Percentiles rank a stretch among this genome's conserved stretches.
phyloP scores from a whole-genome alignment of 2,329 filamentous ascomycete species.

The Botrytis porri region DNA sequence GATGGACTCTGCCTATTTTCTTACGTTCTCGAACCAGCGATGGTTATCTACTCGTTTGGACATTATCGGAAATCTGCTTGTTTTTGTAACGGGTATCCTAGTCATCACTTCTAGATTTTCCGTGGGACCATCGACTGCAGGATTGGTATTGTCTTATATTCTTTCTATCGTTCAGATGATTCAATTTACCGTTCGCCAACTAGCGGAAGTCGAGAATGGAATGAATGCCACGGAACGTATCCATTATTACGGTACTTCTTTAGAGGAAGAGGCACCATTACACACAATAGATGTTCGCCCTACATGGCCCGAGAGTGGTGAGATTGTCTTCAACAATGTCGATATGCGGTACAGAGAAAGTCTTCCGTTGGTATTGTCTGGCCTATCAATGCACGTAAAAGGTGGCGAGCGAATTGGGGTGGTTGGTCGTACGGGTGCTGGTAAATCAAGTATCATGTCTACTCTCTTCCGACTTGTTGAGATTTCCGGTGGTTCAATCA shows the following conservation, averaged over 20 bases:
- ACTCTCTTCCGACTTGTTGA: conserved; percentile 75
- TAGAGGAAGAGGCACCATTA: conserved; percentile 86
- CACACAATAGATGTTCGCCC: conserved; percentile 70
- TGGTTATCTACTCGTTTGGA: conserved; percentile 89
- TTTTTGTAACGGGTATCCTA: conserved; percentile 84
- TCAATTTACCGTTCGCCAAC: conserved; percentile 89
- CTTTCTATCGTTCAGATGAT: conserved; percentile 92
- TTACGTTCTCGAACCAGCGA: conserved; percentile 92
- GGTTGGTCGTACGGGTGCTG: conserved; percentile 77
- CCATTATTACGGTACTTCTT: conserved; percentile 79
- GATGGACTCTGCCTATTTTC: conserved; percentile 92
- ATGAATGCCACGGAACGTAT: conserved; percentile 96
- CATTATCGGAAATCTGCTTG: conserved; percentile 75
- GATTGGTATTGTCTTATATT: conserved; percentile 89
- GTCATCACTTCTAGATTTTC: conserved; percentile 89
- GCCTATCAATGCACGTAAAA: conserved; percentile 66
- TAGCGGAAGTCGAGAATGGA: conserved; percentile 94
- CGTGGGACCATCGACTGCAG: conserved; percentile 79
- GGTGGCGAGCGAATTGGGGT: conserved; percentile 79
- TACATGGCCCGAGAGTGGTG: conserved; percentile 82
- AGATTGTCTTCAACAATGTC: conserved; percentile 72
- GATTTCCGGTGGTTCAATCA: conserved; percentile 59
- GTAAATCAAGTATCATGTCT: conserved; percentile 81
- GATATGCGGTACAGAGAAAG: conserved; percentile 74
- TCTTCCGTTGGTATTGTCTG: conserved; percentile 70